These are phyloP conservation scores for Calonectria pseudoreteaudii DNA, from an alignment of 2,329 filamentous ascomycete genomes.

Conservation along the genomic window DNA sequence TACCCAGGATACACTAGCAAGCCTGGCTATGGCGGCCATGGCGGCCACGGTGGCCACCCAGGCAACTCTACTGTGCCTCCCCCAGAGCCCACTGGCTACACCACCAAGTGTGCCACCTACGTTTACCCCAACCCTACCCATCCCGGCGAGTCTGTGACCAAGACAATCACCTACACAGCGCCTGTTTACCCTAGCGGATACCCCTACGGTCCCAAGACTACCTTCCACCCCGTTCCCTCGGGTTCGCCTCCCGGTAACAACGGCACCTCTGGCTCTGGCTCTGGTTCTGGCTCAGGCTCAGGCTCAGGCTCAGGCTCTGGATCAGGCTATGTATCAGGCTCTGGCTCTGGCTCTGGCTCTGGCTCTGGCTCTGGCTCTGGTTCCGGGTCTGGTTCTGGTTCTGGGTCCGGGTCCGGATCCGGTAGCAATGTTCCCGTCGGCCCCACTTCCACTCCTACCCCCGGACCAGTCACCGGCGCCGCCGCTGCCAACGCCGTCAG, in stretches of 20 bases:
- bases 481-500: constrained; percentile 48
- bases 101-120: constrained; percentile 42
- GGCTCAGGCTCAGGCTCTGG: background rate
- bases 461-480: constrained; percentile 40
- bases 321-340: constrained; percentile 3
- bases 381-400: background rate
- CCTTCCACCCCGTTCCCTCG: constrained; percentile 33
- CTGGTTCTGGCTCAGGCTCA: background rate
- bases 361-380: background rate
- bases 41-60: background rate
- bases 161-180: constrained; percentile 42
- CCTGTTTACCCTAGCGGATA: constrained; percentile 29
- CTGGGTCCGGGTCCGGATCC: constrained; percentile 19
- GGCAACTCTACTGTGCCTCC: constrained; percentile 33
- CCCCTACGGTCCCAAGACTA: constrained; percentile 20
- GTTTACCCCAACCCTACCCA: constrained; percentile 42
- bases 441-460: constrained; percentile 27
- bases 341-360: background rate
- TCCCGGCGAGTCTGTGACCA: constrained; percentile 37
- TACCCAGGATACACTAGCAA: constrained; percentile 24
- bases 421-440: constrained; percentile 28
- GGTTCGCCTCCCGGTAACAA: constrained; percentile 28
- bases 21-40: constrained; percentile 6
- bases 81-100: constrained; percentile 28
- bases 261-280: constrained; percentile 25